Conservation (phyloP, 495 filamentous ascomycete species). For the Clavariopsis aquatica region DNA sequence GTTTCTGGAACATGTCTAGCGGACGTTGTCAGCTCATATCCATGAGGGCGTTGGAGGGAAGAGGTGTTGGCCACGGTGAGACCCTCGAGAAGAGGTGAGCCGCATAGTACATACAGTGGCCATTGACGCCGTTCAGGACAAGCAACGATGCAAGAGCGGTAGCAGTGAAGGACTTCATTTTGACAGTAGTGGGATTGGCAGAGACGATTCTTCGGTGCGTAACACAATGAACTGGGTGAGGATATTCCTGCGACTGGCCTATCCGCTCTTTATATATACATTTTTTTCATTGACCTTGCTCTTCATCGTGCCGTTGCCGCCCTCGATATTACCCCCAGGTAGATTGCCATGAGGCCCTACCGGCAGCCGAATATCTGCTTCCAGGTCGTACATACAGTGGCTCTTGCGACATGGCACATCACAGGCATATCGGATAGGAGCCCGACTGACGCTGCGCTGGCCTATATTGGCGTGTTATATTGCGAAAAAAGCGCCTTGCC, state of each 20-base stretch:
- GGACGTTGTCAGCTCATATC: no score
- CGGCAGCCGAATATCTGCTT: background rate
- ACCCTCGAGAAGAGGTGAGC: no score
- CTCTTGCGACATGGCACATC: background rate
- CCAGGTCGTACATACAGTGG: background rate
- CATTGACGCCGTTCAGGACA: constrained; percentile 24
- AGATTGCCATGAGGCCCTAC: constrained; percentile 5
- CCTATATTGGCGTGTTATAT: constrained; percentile 23
- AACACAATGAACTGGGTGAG: background rate
- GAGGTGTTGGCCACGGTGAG: no score
- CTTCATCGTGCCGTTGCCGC: background rate
- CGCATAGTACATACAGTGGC: constrained; percentile 33
- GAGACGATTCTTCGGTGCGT: background rate
- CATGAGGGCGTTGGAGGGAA: no score
- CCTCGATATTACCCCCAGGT: constrained; percentile 19
- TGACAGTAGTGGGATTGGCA: background rate
- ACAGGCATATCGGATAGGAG: constrained; percentile 9
- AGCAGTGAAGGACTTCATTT: constrained; percentile 35
- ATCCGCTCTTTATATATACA: constrained; percentile 2
- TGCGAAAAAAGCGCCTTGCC: background rate
- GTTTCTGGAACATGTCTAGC: constrained; percentile 49
- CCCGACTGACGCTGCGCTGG: constrained; percentile 7
- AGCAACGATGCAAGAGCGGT: constrained; percentile 16
- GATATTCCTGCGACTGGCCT: background rate
- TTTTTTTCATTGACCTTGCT: background rate